Conservation (phyloP, 306 rosid species). For the Sechiopsis laciniata region DNA sequence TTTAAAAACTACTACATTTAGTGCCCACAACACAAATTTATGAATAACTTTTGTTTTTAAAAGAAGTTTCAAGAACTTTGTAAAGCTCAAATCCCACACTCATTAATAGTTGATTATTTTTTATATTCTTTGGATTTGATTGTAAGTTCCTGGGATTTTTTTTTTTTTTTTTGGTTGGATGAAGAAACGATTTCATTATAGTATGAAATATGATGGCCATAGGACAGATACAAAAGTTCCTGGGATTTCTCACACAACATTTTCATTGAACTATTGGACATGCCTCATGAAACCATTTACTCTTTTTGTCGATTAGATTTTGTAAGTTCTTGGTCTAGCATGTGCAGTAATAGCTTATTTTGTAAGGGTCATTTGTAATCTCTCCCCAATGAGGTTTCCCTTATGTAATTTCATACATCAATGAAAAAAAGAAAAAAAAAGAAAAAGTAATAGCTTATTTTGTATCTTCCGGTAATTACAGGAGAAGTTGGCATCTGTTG, state of each 20-base stretch:
- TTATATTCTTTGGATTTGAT: not conserved
- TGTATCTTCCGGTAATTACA: constrained; percentile 29
- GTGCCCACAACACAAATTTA: not conserved
- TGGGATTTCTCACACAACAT: not conserved
- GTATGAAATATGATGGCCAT: no score
- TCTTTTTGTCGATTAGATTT: no score
- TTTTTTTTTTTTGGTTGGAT: no score
- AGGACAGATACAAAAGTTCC: no score
- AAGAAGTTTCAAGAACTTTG: not conserved
- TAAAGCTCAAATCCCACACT: not conserved
- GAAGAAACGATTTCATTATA: no score
- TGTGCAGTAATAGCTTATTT: not conserved
- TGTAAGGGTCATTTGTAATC: no score
- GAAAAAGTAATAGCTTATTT: not conserved
- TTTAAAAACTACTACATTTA: not conserved
- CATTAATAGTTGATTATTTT: not conserved
- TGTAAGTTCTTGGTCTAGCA: not conserved
- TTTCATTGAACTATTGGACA: not conserved
- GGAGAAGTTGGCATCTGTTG: constrained; percentile 75
- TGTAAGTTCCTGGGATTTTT: not conserved
- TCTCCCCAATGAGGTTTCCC: no score
- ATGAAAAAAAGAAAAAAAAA: no score
- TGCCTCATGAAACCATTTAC: not conserved
- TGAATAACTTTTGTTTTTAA: not conserved
- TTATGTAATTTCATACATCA: no score